Evolutionary conservation across 805 yeast species (phyloP).

Genomic region (Myxozyma geophila): DNA sequence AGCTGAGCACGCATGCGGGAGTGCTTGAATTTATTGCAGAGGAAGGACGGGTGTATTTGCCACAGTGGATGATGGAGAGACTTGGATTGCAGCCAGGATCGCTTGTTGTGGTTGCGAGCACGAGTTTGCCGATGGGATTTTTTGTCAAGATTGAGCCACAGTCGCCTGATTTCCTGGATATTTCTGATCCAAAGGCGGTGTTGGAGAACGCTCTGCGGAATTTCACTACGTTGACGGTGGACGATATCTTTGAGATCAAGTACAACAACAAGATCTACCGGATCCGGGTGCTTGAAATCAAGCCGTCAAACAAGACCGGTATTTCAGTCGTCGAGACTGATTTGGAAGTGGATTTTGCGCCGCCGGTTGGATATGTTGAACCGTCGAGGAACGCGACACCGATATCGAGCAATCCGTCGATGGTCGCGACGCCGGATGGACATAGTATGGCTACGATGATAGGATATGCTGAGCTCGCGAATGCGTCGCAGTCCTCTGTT

Average conservation of each 20-base stretch:
- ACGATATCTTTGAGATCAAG: constrained; percentile 80
- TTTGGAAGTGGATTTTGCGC: constrained; percentile 95
- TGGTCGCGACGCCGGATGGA: constrained; percentile 33
- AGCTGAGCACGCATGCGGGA: constrained; percentile 79
- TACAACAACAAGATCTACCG: constrained; percentile 80
- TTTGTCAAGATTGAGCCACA: constrained; percentile 97
- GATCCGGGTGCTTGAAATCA: constrained; percentile 83
- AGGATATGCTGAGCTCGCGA: constrained; percentile 64
- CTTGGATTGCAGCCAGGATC: constrained; percentile 75
- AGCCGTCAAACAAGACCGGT: constrained; percentile 62
- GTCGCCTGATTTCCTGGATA: constrained; percentile 87
- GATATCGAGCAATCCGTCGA: constrained; percentile 11
- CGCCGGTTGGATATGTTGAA: constrained; percentile 97
- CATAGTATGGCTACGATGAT: constrained; percentile 69
- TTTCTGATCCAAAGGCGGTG: constrained; percentile 95
- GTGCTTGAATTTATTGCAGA: constrained; percentile 96
- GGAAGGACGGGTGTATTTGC: constrained; percentile 92
- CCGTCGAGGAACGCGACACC: constrained; percentile 23
- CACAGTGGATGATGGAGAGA: constrained; percentile 95
- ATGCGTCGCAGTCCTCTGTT: constrained; percentile 44
- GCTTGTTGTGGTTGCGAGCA: constrained; percentile 68
- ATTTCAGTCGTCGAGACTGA: constrained; percentile 97
- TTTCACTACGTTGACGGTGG: constrained; percentile 82
- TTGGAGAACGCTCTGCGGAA: constrained; percentile 88
- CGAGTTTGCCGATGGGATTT: constrained; percentile 81